Evolutionary conservation across 495 filamentous ascomycete species (phyloP).

Genomic region (Penicillium manginii): DNA sequence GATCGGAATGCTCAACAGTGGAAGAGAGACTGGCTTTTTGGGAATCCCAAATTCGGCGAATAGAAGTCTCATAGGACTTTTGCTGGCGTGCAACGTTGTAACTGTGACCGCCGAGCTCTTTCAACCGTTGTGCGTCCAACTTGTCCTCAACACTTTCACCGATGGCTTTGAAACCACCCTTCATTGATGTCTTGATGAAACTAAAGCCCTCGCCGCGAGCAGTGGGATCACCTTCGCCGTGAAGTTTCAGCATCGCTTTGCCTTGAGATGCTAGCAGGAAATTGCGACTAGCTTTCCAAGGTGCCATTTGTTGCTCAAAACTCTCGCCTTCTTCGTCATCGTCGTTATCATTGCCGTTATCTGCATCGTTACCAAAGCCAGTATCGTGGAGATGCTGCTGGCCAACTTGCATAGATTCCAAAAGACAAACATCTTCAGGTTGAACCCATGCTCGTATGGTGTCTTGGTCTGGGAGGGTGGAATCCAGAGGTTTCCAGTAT

Average conservation of each 20-base stretch:
- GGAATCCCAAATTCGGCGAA: constrained; percentile 85
- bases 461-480: constrained; percentile 69
- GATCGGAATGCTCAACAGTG: constrained; percentile 62
- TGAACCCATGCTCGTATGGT: constrained; percentile 84
- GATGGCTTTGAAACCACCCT: constrained; percentile 91
- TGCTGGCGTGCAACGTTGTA: constrained; percentile 97
- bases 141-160: constrained; percentile 88
- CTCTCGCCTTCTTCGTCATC: constrained; percentile 67
- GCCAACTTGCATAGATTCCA: constrained; percentile 97
- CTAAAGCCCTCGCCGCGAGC: constrained; percentile 91
- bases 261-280: constrained; percentile 91
- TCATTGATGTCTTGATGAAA: constrained; percentile 97
- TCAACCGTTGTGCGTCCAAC: constrained; percentile 77
- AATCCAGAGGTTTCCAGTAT: constrained; percentile 82
- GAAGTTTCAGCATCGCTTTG: constrained; percentile 95
- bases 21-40: constrained; percentile 79
- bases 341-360: constrained; percentile 71
- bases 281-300: constrained; percentile 93
- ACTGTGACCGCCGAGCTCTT: constrained; percentile 90
- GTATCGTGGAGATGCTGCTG: constrained; percentile 81
- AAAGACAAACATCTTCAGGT: constrained; percentile 90
- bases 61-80: constrained; percentile 82
- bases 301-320: constrained; percentile 88
- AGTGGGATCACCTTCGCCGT: constrained; percentile 95
- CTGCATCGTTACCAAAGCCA: constrained; percentile 73